Percentiles rank a stretch among this genome's conserved stretches.
These are phyloP conservation scores for Pleurotus platypus DNA, from an alignment of 768 basidiomycete genomes.

Conservation along the genomic window DNA sequence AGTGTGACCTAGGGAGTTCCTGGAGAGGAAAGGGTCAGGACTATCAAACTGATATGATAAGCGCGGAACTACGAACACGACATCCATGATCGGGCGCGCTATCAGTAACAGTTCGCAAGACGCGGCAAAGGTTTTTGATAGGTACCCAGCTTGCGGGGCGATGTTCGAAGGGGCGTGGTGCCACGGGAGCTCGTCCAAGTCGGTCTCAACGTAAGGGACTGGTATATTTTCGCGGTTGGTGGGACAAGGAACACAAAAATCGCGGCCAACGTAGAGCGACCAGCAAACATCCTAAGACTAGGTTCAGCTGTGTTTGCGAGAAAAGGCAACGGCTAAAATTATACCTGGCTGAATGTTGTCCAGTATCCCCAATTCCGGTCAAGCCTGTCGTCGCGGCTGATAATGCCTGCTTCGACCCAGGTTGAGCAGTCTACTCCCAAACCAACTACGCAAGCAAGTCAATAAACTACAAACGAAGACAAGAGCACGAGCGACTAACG, in stretches of 20 bases:
- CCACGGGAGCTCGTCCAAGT: constrained; percentile 48
- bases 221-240: constrained; percentile 33
- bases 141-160: constrained; percentile 35
- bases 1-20: constrained; percentile 40
- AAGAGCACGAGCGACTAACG: constrained; percentile 31
- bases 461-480: no score
- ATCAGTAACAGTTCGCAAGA: constrained; percentile 48
- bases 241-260: constrained; percentile 44
- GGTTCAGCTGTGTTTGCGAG: neutral
- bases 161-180: constrained; percentile 35
- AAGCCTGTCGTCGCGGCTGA: constrained; percentile 47
- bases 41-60: neutral
- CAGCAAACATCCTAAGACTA: constrained; percentile 51
- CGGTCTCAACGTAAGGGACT: constrained; percentile 43
- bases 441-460: constrained; percentile 36
- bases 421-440: constrained; percentile 53
- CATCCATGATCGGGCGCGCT: constrained; percentile 48
- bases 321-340: neutral
- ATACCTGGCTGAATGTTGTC: constrained; percentile 53
- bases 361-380: constrained; percentile 62
- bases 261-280: constrained; percentile 65
- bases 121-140: constrained; percentile 45
- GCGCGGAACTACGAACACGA: constrained; percentile 37
- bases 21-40: constrained; percentile 13
- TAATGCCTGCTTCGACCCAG: constrained; percentile 51